These are phyloP conservation scores for Neocatenulostroma microsporum DNA, from an alignment of 2,329 filamentous ascomycete genomes.

Conservation along the genomic window DNA sequence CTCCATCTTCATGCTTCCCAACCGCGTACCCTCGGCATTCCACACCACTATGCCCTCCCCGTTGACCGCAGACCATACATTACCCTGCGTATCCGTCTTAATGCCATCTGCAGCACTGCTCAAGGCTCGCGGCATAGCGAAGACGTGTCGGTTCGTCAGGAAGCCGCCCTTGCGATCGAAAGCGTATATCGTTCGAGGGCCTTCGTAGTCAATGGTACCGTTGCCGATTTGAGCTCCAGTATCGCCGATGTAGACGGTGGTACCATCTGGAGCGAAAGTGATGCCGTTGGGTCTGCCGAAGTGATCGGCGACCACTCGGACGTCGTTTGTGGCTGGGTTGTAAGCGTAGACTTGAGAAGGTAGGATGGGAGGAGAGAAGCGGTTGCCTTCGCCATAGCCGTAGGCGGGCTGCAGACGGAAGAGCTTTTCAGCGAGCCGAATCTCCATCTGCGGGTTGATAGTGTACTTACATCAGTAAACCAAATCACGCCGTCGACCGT, in stretches of 20 bases:
- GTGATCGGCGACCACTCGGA: slow-evolving; percentile 3
- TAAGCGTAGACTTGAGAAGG: slow-evolving; percentile 6
- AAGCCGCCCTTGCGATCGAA: slow-evolving; percentile 3
- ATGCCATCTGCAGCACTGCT: slow-evolving; percentile 2
- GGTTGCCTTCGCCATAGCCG: slow-evolving; percentile 1
- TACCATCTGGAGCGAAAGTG: slow-evolving; percentile 2
- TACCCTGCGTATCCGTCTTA: slow-evolving; percentile 3
- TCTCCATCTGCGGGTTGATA: too few relatives aligned
- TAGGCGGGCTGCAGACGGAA: slow-evolving; percentile 1
- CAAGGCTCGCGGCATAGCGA: slow-evolving; percentile 5
- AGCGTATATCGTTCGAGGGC: slow-evolving; percentile 6
- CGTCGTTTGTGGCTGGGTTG: slow-evolving; percentile 1
- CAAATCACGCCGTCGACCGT: slow-evolving; percentile 3
- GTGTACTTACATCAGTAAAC: background rate
- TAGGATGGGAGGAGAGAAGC: background rate
- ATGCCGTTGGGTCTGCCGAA: slow-evolving; percentile 4
- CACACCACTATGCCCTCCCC: slow-evolving; percentile 2
- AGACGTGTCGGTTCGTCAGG: slow-evolving; percentile 4
- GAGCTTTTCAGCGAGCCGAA: too few relatives aligned
- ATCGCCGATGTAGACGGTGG: slow-evolving; percentile 6
- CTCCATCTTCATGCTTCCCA: background rate
- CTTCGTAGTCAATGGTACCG: slow-evolving; percentile 2
- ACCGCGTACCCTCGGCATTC: slow-evolving; percentile 1
- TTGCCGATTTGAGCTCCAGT: slow-evolving; percentile 2
- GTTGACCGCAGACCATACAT: slow-evolving; percentile 3